phyloP scores from a whole-genome alignment of 148 eudicot genomes.

The Linanthus parryae region DNA sequence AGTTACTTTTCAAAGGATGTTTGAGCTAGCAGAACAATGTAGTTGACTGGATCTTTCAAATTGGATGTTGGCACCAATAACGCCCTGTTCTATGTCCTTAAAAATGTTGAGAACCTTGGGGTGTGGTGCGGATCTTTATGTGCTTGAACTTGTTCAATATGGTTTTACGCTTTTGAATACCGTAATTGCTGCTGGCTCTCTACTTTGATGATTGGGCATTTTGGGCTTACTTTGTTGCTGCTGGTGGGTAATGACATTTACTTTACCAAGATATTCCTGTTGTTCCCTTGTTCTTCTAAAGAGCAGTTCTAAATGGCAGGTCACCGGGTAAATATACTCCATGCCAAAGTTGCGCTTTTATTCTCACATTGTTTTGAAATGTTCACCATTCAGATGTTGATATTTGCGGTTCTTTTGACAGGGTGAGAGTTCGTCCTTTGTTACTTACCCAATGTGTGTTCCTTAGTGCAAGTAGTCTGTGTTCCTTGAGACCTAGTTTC shows the following conservation, averaged over 20 bases:
- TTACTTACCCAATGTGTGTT: neutral
- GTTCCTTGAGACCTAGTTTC: too few species aligned
- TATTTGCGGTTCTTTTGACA: constrained; percentile 10
- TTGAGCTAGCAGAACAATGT: constrained; percentile 8
- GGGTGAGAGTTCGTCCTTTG: constrained; percentile 2
- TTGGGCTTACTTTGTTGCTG: too few species aligned
- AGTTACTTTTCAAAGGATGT: neutral
- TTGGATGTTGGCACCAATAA: constrained; percentile 8
- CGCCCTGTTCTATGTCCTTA: neutral
- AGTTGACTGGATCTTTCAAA: neutral
- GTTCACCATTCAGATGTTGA: neutral
- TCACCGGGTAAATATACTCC: neutral
- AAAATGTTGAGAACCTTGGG: neutral
- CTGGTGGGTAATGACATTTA: neutral
- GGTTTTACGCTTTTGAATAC: constrained; percentile 5
- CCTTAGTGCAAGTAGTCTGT: too few species aligned
- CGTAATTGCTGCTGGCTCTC: constrained; percentile 5
- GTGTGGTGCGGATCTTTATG: neutral
- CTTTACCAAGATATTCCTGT: neutral
- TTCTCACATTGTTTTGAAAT: too few species aligned
- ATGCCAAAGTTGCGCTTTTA: neutral
- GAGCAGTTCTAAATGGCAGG: neutral
- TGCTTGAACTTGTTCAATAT: constrained; percentile 2
- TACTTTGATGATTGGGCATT: constrained; percentile 1
- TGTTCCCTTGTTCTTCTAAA: neutral